These are phyloP conservation scores for Aspergillus chevalieri DNA, from an alignment of 2,329 filamentous ascomycete genomes.

Conservation along the genomic window DNA sequence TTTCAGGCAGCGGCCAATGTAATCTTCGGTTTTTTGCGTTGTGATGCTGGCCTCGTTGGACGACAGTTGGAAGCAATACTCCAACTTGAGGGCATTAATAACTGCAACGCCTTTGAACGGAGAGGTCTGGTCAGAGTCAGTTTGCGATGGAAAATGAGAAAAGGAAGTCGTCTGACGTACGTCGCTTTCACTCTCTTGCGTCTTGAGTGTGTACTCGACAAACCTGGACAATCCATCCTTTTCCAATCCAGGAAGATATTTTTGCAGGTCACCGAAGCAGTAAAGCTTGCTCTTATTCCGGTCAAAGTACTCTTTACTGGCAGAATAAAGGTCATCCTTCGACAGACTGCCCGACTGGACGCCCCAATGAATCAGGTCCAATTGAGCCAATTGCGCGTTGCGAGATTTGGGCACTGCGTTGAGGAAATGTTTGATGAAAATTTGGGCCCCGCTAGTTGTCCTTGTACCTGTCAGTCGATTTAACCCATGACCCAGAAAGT, in stretches of 20 bases:
- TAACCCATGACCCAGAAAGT: background rate
- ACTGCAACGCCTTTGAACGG: conserved; percentile 23
- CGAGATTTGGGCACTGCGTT: conserved; percentile 33
- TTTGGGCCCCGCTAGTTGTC: conserved; percentile 21
- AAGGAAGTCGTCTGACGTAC: conserved; percentile 13
- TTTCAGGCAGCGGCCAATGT: conserved; percentile 34
- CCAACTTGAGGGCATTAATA: conserved; percentile 40
- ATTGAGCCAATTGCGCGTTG: conserved; percentile 35
- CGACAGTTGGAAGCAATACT: conserved; percentile 37
- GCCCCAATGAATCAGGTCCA: conserved; percentile 24
- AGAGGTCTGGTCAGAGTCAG: background rate
- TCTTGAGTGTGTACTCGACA: conserved; percentile 18
- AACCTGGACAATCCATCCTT: conserved; percentile 21
- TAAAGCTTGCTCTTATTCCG: conserved; percentile 38
- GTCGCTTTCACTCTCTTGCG: conserved; percentile 13
- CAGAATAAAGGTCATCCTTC: conserved; percentile 28
- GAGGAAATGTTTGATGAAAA: conserved; percentile 31
- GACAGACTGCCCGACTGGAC: conserved; percentile 21
- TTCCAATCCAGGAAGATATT: conserved; percentile 27
- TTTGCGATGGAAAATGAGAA: background rate
- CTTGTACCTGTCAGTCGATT: conserved; percentile 18
- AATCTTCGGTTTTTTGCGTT: conserved; percentile 26
- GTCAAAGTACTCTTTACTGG: conserved; percentile 37
- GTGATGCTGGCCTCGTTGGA: conserved; percentile 20
- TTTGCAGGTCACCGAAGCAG: conserved; percentile 40